These are phyloP conservation scores for Ailanthus altissimus DNA, from an alignment of 345 rosid species.

Conservation along the genomic window DNA sequence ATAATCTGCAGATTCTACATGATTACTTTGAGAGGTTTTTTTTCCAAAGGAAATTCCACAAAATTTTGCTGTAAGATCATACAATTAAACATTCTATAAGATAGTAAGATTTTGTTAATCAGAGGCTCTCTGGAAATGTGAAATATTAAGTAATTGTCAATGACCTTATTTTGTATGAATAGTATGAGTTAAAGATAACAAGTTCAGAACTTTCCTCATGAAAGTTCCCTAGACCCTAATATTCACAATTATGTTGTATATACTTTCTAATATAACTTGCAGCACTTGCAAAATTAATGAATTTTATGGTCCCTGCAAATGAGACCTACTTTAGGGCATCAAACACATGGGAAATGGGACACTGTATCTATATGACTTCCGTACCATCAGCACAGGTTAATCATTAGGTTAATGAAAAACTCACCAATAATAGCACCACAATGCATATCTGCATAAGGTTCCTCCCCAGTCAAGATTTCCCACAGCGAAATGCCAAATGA, in stretches of 20 bases:
- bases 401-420: slow-evolving; percentile 10
- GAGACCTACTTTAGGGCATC: background rate
- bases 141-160: background rate
- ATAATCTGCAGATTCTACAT: background rate
- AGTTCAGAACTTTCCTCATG: background rate
- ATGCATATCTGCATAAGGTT: slow-evolving; percentile 77
- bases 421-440: slow-evolving; percentile 78
- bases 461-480: slow-evolving; percentile 77
- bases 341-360: background rate
- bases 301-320: background rate
- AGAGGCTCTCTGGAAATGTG: background rate
- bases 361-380: background rate
- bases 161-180: background rate
- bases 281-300: background rate
- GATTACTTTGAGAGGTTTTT: background rate
- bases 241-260: background rate
- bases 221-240: background rate
- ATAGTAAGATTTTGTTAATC: background rate
- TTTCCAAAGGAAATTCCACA: background rate
- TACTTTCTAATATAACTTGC: background rate
- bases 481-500: slow-evolving; percentile 74
- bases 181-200: background rate
- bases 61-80: background rate
- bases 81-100: background rate
- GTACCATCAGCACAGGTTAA: background rate